Base-by-base conservation (phyloP, 2,329 filamentous ascomycete species). In the Fusarium nisikadoi region DNA sequence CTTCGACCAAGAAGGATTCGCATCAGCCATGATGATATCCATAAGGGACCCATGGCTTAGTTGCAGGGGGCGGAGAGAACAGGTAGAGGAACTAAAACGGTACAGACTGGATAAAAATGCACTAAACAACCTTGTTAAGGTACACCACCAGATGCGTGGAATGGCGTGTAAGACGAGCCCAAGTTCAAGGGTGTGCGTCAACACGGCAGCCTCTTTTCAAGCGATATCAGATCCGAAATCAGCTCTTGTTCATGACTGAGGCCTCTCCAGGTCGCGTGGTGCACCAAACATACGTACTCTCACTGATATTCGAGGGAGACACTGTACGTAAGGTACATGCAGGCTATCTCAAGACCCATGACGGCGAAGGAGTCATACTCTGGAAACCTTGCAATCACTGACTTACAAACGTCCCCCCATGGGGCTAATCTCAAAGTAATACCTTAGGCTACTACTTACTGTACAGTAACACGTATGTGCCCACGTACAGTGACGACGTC, bases 401-500 rank as follows among this genome's bases (percentile, higher is more conserved):
- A 69, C 50, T 68, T 69, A 69, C 65, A 68, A 69, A 68, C 65
- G 65, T 69, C 38, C 43, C 39, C 65, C 57, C 45, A 42, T 46
- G 46, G 39, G 35, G 39, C 55, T 41, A 59, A 59, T 42, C 56
- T 54, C 58, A 65, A 62, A 39, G 47, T 49, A 65, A 38, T 29
- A 53, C 47, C 47, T 42, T 50, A 53, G 55, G 43, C 53, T 53
- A 39, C 33, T 39, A 20, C 25, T n/a, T 39, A n/a, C 47, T 20
- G 19, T n/a, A 39, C 49, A 39, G 49, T 53, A 54, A 36, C 71
- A 72, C 74, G 74, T 76, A 63, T 49, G 74, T 55, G 72, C 50
- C 63, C 54, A 74, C 74, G 74, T 76, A 73, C 65, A 75, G 63
- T 43, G 57, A 53, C 60, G 68, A 74, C 64, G 72, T 75, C 62